Conservation (phyloP, 2,329 filamentous ascomycete species). For the Berkeleyomyces basicola region DNA sequence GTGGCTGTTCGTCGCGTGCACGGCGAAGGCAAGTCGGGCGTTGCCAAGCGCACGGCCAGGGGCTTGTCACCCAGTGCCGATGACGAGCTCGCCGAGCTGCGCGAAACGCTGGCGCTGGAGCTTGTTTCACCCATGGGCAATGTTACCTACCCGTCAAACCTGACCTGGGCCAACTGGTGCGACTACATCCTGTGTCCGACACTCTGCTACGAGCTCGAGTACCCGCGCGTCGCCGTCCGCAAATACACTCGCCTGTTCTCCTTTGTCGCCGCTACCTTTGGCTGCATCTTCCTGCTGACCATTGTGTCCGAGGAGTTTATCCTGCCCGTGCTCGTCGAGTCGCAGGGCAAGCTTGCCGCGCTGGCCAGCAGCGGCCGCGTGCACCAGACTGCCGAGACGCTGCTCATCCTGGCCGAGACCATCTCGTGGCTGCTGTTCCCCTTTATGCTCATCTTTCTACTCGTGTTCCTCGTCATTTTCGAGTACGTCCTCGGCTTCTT, state of each 20-base stretch:
- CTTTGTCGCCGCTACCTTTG: constrained; percentile 81
- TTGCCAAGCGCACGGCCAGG: constrained; percentile 16
- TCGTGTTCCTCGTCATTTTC: constrained; percentile 96
- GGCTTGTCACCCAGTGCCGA: constrained; percentile 18
- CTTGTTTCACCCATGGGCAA: constrained; percentile 80
- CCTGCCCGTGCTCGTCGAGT: constrained; percentile 68
- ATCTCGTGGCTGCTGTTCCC: constrained; percentile 87
- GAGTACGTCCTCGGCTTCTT: constrained; percentile 92
- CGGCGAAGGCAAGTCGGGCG: neutral
- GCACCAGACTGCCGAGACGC: constrained; percentile 36
- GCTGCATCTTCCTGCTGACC: constrained; percentile 88
- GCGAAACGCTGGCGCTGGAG: constrained; percentile 78
- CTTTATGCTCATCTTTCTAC: constrained; percentile 88
- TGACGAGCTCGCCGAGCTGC: constrained; percentile 48
- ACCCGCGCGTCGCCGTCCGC: constrained; percentile 61
- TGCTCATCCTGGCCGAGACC: constrained; percentile 72
- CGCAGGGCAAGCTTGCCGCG: constrained; percentile 31
- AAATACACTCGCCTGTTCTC: constrained; percentile 68
- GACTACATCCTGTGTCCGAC: constrained; percentile 90
- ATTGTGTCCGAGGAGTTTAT: constrained; percentile 91
- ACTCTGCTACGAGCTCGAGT: constrained; percentile 93
- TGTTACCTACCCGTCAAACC: constrained; percentile 77
- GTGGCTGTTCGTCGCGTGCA: constrained; percentile 16
- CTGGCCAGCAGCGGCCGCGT: neutral
- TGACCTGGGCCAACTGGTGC: constrained; percentile 64